phyloP scores from a whole-genome alignment of 2,329 filamentous ascomycete species.

The Talaromyces sp. region DNA sequence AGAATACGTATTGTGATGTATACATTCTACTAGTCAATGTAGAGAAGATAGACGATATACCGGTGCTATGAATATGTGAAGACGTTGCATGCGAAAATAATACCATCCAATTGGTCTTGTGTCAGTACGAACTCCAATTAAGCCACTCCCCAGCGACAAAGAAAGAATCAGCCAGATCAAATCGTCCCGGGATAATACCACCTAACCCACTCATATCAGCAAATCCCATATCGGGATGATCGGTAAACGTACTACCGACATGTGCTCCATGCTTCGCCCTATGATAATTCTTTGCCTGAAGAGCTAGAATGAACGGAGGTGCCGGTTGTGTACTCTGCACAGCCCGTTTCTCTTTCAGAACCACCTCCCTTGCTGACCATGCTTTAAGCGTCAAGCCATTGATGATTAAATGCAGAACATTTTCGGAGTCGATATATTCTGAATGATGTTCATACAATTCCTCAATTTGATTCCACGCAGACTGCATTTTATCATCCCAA shows the following conservation, averaged over 20 bases:
- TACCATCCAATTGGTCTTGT: background rate
- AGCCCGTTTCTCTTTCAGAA: background rate
- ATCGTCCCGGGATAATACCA: background rate
- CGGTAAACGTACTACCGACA: background rate
- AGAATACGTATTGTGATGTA: background rate
- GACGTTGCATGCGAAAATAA: background rate
- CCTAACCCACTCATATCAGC: background rate
- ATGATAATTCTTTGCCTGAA: background rate
- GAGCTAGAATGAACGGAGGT: background rate
- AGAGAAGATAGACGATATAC: background rate
- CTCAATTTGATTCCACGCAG: background rate
- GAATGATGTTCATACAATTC: background rate
- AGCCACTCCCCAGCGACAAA: background rate
- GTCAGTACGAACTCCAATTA: background rate
- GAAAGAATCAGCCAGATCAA: background rate
- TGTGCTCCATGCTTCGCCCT: background rate
- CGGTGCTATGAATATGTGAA: background rate
- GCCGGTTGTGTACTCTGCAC: background rate
- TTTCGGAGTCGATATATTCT: background rate
- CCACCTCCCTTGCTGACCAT: background rate
- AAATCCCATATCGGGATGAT: background rate
- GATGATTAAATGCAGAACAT: background rate
- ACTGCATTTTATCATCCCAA: background rate
- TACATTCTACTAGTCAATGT: background rate
- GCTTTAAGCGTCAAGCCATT: background rate